Evolutionary conservation across 2,329 filamentous ascomycete species (phyloP).

Genomic region (Emericellopsis cladophorae): DNA sequence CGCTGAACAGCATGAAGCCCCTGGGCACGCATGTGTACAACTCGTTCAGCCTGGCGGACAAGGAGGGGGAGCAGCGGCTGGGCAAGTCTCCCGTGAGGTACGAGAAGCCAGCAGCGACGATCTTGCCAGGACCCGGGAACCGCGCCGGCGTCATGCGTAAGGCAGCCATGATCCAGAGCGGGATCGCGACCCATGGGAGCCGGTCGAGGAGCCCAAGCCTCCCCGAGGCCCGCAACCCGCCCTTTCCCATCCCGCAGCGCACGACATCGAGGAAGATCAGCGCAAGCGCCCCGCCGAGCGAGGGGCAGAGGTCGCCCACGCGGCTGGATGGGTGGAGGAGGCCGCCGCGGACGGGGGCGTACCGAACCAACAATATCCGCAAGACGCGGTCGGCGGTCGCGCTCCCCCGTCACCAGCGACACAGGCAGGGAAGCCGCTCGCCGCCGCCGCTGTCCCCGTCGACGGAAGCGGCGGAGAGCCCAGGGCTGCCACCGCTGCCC

Average conservation of each 20-base stretch:
- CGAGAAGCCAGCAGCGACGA: neutral
- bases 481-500: slow-evolving; percentile 59
- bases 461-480: slow-evolving; percentile 56
- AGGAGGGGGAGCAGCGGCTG: slow-evolving; percentile 8
- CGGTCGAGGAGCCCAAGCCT: slow-evolving; percentile 54
- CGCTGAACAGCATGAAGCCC: slow-evolving; percentile 17
- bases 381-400: slow-evolving; percentile 77
- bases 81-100: neutral
- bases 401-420: slow-evolving; percentile 43
- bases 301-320: slow-evolving; percentile 69
- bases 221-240: slow-evolving; percentile 51
- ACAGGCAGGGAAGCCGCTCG: slow-evolving; percentile 42
- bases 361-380: slow-evolving; percentile 52
- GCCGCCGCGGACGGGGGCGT: slow-evolving; percentile 31
- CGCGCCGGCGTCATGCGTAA: slow-evolving; percentile 57
- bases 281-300: slow-evolving; percentile 46
- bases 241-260: slow-evolving; percentile 83
- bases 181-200: slow-evolving; percentile 55
- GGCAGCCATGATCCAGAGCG: slow-evolving; percentile 68
- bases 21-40: slow-evolving; percentile 30
- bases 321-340: slow-evolving; percentile 43
- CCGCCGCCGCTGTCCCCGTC: slow-evolving; percentile 56
- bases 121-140: slow-evolving; percentile 18
- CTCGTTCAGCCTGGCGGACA: slow-evolving; percentile 21
- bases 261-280: slow-evolving; percentile 72